Conservation (phyloP, 495 filamentous ascomycete species). For the Neurospora sublineolata region DNA sequence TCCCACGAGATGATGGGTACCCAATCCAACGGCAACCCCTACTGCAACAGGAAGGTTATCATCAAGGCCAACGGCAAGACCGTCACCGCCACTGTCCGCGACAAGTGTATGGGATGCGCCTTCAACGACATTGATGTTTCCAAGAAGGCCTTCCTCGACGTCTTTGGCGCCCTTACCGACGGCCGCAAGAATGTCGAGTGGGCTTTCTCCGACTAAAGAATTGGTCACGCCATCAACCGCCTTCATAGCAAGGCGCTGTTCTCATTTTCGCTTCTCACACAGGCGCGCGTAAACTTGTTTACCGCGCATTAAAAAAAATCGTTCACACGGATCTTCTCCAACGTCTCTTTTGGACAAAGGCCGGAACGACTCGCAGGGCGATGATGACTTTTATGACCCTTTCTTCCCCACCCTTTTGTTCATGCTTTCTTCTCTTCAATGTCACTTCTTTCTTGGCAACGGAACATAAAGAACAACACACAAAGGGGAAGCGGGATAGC, state of each 20-base stretch:
- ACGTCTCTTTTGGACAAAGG: background rate
- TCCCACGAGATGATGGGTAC: constrained; percentile 29
- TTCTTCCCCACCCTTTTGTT: background rate
- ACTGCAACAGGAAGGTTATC: constrained; percentile 56
- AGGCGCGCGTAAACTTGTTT: background rate
- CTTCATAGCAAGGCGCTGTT: background rate
- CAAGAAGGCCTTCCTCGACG: constrained; percentile 29
- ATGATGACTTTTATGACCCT: background rate
- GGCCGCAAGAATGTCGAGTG: constrained; percentile 28
- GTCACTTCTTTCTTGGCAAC: background rate
- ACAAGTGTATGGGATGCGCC: constrained; percentile 65
- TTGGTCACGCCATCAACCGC: background rate
- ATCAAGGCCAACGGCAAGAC: constrained; percentile 46
- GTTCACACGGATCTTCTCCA: background rate
- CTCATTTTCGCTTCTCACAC: background rate
- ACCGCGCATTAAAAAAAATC: background rate
- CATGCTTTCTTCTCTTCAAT: background rate
- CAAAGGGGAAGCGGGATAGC: background rate
- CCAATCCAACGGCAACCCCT: constrained; percentile 41
- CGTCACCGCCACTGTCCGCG: constrained; percentile 45
- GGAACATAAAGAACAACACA: background rate
- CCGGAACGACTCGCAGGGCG: background rate
- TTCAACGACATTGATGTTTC: constrained; percentile 36
- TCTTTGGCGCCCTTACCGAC: constrained; percentile 27
- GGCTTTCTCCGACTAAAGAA: constrained; percentile 28